phyloP scores from a whole-genome alignment of 2,329 filamentous ascomycete species.

The Orbilia javanica region DNA sequence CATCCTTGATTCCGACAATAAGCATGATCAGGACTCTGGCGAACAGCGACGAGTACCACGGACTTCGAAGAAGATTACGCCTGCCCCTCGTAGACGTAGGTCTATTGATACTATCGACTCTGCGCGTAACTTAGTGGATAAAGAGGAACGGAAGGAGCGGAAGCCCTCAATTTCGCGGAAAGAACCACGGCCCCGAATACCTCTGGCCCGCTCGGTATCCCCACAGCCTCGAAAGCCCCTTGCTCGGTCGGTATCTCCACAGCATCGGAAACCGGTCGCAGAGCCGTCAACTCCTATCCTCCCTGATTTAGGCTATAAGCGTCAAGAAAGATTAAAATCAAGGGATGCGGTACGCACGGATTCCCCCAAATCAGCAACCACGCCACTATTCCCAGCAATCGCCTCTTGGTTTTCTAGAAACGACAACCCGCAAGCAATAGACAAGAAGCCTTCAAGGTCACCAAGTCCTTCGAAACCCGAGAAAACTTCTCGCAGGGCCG shows the following conservation, averaged over 20 bases:
- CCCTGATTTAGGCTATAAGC: not conserved
- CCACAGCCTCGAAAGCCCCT: conserved; percentile 1
- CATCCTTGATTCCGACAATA: not conserved
- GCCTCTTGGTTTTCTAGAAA: conserved; percentile 35
- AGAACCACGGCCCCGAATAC: not conserved
- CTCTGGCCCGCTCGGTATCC: conserved; percentile 27
- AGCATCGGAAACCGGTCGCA: conserved; percentile 13
- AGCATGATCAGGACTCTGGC: not conserved
- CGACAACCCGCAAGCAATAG: not conserved
- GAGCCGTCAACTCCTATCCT: not conserved
- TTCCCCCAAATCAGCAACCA: conserved; percentile 13
- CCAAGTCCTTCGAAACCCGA: not conserved
- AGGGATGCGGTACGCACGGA: not conserved
- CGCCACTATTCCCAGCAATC: conserved; percentile 22
- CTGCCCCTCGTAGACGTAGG: conserved; percentile 16
- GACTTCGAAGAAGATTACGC: not conserved
- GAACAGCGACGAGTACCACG: not conserved
- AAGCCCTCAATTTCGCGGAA: not conserved
- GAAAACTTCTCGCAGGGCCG: not conserved
- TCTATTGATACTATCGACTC: conserved; percentile 42
- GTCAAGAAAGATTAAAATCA: not conserved
- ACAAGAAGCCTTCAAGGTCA: not conserved
- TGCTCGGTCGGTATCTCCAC: conserved; percentile 36
- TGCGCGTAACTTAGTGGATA: not conserved
- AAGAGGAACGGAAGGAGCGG: not conserved